Evolutionary conservation across 805 yeast genomes (phyloP), one percentile per base, ranked within the genome.

Genomic region (Kazachstania psychrophila): DNA sequence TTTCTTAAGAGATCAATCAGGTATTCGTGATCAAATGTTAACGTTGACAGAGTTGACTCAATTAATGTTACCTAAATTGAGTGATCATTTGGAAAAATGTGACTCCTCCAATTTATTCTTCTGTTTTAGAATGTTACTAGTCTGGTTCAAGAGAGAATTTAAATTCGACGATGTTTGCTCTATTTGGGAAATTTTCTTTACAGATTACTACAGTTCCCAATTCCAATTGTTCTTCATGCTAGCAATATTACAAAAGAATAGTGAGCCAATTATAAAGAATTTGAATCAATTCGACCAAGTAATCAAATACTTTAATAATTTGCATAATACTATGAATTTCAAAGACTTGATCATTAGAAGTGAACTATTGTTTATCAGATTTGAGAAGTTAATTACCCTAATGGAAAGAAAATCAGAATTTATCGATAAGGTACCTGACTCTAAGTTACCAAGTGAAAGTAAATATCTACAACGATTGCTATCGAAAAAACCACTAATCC

Each of bases 111-210:
- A 92, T 54, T 68, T 92, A 43, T 92, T 92, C 55, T 92, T 92
- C 68, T 87, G 88, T 50, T 92, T 92, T 66, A 68, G 97, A 42
- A 89, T 92, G 97, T 63, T 92, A 12, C 65, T 92, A 27, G 96
- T 92, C 2, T 88, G 96, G 95, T 92, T 73, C 56, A 92, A 92
- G 57, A 73, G 98, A 34, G 98, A 92, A 52, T 79, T 92, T 44
- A 72, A 70, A 19, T 83, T 89, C 72, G 73, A 73, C 33, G 84
- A 84, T 37, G 82, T 85, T 1, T 62, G 82, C 52, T 65, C 72
- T 20, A 66, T 89, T n/a, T 89, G 97, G 97, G 98, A 89, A 53
- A 77, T 82, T 3, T 65, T 92, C 32, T 85, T 92, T 78, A 89
- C 97, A 0, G 89, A 89, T 60, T 80, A 64, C 50, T 77, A 84